Evolutionary conservation across 2,329 filamentous ascomycete genomes (phyloP).

Genomic region (Aspergillus sp.): DNA sequence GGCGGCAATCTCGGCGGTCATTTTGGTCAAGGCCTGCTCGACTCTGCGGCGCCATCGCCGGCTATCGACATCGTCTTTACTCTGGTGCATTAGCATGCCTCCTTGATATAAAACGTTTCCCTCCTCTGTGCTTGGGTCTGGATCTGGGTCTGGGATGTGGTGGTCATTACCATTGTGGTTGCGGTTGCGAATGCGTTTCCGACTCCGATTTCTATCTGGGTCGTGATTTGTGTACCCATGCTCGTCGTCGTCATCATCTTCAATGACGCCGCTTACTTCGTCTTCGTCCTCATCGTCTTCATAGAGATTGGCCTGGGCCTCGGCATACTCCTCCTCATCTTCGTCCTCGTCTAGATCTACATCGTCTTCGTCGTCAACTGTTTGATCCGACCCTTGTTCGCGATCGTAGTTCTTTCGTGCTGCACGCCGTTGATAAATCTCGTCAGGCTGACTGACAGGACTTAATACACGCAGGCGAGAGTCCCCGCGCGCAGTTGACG

Average conservation of each 20-base stretch:
- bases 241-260: constrained; percentile 2
- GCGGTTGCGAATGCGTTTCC: constrained; percentile 10
- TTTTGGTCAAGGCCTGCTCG: constrained; percentile 80
- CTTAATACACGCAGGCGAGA: constrained; percentile 70
- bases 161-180: constrained; percentile 12
- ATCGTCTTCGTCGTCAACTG: constrained; percentile 38
- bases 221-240: constrained; percentile 3
- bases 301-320: constrained; percentile 36
- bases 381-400: constrained; percentile 34
- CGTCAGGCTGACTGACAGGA: constrained; percentile 82
- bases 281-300: constrained; percentile 21
- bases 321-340: constrained; percentile 38
- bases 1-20: constrained; percentile 90
- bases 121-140: constrained; percentile 10
- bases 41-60: constrained; percentile 76
- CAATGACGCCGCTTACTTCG: constrained; percentile 1
- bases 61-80: constrained; percentile 32
- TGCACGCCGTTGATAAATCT: constrained; percentile 48
- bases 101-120: constrained; percentile 1
- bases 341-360: constrained; percentile 31
- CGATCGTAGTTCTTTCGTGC: constrained; percentile 10
- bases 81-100: constrained; percentile 14
- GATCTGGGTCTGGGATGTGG: constrained; percentile 5
- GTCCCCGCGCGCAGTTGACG: constrained; percentile 39
- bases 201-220: neutral